phyloP scores from a whole-genome alignment of 352 stramenopile species.

The Pilasporangium apinafurcum region DNA sequence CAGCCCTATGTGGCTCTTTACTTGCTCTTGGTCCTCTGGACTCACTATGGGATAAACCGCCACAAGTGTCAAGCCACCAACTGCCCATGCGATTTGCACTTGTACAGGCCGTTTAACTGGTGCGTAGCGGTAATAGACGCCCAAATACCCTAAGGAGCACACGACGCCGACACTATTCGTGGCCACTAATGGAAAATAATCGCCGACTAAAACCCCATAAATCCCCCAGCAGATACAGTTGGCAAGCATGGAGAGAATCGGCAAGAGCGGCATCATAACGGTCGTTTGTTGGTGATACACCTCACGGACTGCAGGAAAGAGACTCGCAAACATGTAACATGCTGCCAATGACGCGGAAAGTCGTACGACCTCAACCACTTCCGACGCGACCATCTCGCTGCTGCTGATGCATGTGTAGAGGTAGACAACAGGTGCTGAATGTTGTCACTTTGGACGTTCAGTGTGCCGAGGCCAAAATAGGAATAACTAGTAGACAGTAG shows the following conservation, averaged over 20 bases:
- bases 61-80: constrained; percentile 19
- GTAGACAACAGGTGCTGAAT: too few relatives aligned
- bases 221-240: constrained; percentile 53
- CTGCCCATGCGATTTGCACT: constrained; percentile 17
- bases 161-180: constrained; percentile 42
- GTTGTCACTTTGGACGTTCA: too few relatives aligned
- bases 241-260: constrained; percentile 53
- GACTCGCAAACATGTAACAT: constrained; percentile 38
- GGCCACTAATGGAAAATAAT: constrained; percentile 45
- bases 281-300: constrained; percentile 19
- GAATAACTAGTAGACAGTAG: too few relatives aligned
- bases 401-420: too few relatives aligned
- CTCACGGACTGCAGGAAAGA: constrained; percentile 25
- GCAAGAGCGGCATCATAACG: constrained; percentile 13
- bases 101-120: constrained; percentile 3
- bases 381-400: constrained; percentile 20
- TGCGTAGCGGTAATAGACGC: constrained; percentile 30
- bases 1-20: constrained; percentile 44
- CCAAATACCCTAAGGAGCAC: constrained; percentile 35
- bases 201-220: constrained; percentile 37
- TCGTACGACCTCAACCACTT: constrained; percentile 23
- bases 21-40: constrained; percentile 8
- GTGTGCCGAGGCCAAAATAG: too few relatives aligned
- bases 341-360: constrained; percentile 33
- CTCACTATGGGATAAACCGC: constrained; percentile 26